Conservation (phyloP, 202 grass and related monocot genomes). For the Panicum virgatum region DNA sequence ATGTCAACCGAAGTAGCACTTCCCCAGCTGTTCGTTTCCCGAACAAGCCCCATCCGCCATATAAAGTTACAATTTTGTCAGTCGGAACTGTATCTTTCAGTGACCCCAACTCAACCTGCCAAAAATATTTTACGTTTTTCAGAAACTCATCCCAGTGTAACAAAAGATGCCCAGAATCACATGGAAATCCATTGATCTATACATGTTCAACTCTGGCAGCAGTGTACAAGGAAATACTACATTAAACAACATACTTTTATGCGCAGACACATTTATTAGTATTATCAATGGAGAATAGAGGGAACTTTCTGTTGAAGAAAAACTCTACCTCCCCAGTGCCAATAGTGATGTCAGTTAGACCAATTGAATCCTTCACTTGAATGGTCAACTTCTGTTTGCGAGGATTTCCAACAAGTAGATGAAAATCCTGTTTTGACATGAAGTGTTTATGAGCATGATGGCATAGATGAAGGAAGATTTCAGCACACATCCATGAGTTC, state of each 20-base stretch:
- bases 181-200: background rate
- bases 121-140: conserved; percentile 2
- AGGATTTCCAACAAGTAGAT: conserved; percentile 76
- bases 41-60: conserved; percentile 68
- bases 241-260: background rate
- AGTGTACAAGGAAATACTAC: background rate
- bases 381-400: conserved; percentile 68
- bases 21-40: conserved; percentile 65
- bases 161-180: background rate
- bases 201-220: background rate
- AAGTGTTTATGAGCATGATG: conserved; percentile 15
- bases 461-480: conserved; percentile 10
- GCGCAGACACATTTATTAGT: background rate
- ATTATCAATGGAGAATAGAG: too few relatives aligned
- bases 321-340: conserved; percentile 83
- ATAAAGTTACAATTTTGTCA: conserved; percentile 75
- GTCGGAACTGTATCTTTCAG: conserved; percentile 98
- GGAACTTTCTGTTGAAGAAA: background rate
- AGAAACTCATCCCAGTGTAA: background rate
- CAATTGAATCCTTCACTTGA: conserved; percentile 84
- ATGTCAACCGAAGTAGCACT: conserved; percentile 83
- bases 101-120: conserved; percentile 83
- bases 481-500: conserved; percentile 14
- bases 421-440: conserved; percentile 69
- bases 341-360: conserved; percentile 72